These are phyloP conservation scores for Acanthamoeba healyi DNA, from an alignment of 208 protist genomes.

Conservation along the genomic window DNA sequence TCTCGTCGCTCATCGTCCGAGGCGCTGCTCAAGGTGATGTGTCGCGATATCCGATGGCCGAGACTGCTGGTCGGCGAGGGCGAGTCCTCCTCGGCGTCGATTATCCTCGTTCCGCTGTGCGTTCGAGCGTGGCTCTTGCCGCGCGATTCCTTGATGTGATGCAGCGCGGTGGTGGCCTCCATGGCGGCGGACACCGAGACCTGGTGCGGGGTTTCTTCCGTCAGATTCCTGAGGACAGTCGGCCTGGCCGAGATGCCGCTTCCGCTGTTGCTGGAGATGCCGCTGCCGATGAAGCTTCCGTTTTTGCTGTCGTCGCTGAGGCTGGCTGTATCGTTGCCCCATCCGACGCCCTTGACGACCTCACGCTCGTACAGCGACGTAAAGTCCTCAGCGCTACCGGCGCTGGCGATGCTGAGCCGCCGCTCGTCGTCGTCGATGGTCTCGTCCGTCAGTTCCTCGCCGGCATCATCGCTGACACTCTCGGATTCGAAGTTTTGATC, in stretches of 20 bases:
- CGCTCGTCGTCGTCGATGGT: slow-evolving; percentile 25
- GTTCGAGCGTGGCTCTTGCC: neutral
- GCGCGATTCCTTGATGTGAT: neutral
- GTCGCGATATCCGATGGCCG: neutral
- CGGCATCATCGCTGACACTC: slow-evolving; percentile 8
- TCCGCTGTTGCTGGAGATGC: neutral
- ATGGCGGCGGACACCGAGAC: neutral
- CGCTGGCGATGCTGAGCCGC: neutral
- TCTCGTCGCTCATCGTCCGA: slow-evolving; percentile 16
- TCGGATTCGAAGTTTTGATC: neutral
- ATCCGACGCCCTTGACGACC: neutral
- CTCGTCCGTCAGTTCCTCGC: slow-evolving; percentile 37
- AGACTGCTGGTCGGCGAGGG: neutral
- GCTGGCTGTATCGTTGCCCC: neutral
- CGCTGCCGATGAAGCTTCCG: neutral
- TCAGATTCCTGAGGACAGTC: neutral
- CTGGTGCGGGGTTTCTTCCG: neutral
- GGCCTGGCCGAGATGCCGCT: neutral
- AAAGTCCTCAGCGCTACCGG: neutral
- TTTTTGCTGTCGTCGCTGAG: neutral
- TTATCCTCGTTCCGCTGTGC: neutral
- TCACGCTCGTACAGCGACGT: slow-evolving; percentile 24
- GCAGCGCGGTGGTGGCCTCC: neutral
- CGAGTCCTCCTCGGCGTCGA: neutral
- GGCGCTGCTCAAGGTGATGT: neutral